Base-by-base conservation (phyloP, 108 stramenopile species). In the Cylindrotheca fusiformis region DNA sequence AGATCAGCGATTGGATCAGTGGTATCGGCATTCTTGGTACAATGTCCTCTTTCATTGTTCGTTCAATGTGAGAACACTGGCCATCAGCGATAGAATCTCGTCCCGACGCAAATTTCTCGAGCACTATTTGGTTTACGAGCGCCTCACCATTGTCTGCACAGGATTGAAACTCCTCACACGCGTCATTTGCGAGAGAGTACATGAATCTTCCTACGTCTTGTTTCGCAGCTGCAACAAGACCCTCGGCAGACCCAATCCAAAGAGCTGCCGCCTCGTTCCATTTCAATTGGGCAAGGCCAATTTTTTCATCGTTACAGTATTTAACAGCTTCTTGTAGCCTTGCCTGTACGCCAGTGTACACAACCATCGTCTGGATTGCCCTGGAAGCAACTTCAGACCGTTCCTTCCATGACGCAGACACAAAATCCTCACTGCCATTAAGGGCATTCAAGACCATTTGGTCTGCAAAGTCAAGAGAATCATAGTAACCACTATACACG, bases 241-340 rank as follows among this genome's bases (percentile, higher is more conserved):
- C 92, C 65, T 93, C 88, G 0, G 79, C 58, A 36, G 81, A 87
- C 21, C 92, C 92, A 49, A 81, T 67, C 59, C 60, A 78, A 4
- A 83, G 27, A 1, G 88, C 88, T n/a, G 68, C 88, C 24, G 83
- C 92, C 57, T 41, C 57, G 52, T 90, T 86, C 75, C 83, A 76
- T 27, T 65, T 28, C 12, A 6, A 22, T 10, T 55, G 56, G 18
- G 72, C 69, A 8, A 14, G 33, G 21, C 55, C 72, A 0, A 33
- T 30, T 63, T 49, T n/a, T 4, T 68, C 63, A 47, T 17, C 49
- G 23, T 65, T 14, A 50, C 83, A 83, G 2, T 33, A 29, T 1
- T 31, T 45, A 4, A 80, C 57, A 24, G 86, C 69, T 33, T 58
- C 25, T 32, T 82, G 48, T 44, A 87, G 56, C 26, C 56, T 62